Evolutionary conservation across 2,329 filamentous ascomycete genomes (phyloP).

Genomic region (Penicillium verrucosum): DNA sequence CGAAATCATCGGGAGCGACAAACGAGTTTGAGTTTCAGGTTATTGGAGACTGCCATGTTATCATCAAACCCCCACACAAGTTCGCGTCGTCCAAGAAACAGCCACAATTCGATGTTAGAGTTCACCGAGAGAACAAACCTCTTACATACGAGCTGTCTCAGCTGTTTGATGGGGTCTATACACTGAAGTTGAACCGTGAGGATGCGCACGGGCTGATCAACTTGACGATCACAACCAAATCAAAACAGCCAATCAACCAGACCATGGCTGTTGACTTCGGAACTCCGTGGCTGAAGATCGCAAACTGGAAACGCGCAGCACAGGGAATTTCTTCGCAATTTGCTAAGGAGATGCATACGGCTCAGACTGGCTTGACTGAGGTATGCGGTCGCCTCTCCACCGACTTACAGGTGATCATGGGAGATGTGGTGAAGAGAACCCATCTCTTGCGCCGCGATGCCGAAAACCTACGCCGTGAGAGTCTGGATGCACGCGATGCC

Average conservation of each 20-base stretch:
- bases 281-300: constrained; percentile 47
- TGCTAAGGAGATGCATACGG: constrained; percentile 35
- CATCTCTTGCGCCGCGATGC: constrained; percentile 34
- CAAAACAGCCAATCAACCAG: constrained; percentile 35
- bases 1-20: constrained; percentile 27
- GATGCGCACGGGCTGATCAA: constrained; percentile 50
- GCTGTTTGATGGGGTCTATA: constrained; percentile 54
- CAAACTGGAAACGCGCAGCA: constrained; percentile 45
- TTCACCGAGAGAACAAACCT: constrained; percentile 43
- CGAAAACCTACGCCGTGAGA: constrained; percentile 25
- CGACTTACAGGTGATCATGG: constrained; percentile 39
- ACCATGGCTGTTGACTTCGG: constrained; percentile 43
- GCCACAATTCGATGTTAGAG: constrained; percentile 49
- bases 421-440: constrained; percentile 36
- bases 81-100: constrained; percentile 44
- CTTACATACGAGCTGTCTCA: constrained; percentile 48
- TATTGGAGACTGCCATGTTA: constrained; percentile 53
- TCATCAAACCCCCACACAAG: constrained; percentile 49
- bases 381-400: constrained; percentile 38
- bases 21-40: constrained; percentile 52
- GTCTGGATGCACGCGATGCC: constrained; percentile 23
- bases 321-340: constrained; percentile 36
- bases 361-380: constrained; percentile 39
- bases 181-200: constrained; percentile 49
- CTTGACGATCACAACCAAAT: constrained; percentile 44